Percentiles rank a stretch among this genome's conserved stretches.
phyloP scores from a whole-genome alignment of 1,284 basidiomycete genomes.

The Ganoderma lucidum region DNA sequence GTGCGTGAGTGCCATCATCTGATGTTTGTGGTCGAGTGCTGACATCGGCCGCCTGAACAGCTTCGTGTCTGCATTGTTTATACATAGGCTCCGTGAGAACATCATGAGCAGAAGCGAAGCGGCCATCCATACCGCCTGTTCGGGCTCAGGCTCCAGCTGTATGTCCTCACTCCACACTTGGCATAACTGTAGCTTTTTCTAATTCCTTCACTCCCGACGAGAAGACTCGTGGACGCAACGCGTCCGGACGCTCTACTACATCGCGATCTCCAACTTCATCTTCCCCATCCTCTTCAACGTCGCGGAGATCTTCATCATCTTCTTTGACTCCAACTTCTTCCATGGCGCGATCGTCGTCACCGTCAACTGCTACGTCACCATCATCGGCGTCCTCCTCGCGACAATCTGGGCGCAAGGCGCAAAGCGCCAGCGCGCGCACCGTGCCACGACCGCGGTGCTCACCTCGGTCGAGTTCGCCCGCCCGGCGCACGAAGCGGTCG shows the following conservation, averaged over 20 bases:
- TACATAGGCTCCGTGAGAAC: not conserved
- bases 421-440: not conserved
- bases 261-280: slow-evolving; percentile 41
- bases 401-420: slow-evolving; percentile 1
- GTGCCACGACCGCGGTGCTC: not conserved
- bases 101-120: not conserved
- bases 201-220: too few relatives aligned
- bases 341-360: slow-evolving; percentile 10
- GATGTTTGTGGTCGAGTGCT: not conserved
- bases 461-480: not conserved
- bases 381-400: slow-evolving; percentile 2
- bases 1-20: slow-evolving; percentile 19
- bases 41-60: not conserved
- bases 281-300: slow-evolving; percentile 41
- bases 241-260: slow-evolving; percentile 39
- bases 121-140: too few relatives aligned
- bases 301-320: slow-evolving; percentile 34
- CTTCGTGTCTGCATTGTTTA: slow-evolving; percentile 1
- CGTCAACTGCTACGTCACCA: slow-evolving; percentile 8
- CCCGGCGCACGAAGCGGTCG: not conserved
- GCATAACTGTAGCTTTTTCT: too few relatives aligned
- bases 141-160: not conserved
- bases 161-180: not conserved
- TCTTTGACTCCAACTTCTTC: slow-evolving; percentile 19
- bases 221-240: slow-evolving; percentile 8